Conservation (phyloP, 352 stramenopile genomes). For the Pythium chondricola region DNA sequence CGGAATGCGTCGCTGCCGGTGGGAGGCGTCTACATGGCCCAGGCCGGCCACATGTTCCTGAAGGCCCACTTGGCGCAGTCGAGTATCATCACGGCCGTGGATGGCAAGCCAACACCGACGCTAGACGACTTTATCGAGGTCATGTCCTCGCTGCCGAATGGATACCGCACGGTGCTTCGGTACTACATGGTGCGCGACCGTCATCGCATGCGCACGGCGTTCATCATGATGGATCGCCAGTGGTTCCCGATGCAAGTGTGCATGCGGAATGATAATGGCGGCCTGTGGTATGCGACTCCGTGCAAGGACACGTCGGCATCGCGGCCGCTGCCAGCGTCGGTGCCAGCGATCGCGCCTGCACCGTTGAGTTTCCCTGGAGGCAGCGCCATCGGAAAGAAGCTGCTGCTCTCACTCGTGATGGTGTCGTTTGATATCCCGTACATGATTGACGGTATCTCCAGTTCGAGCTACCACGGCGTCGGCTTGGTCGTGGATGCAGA, state of each 20-base stretch:
- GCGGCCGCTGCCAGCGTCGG: conserved; percentile 14
- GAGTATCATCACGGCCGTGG: conserved; percentile 84
- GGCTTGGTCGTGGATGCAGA: conserved; percentile 84
- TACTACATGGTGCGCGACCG: conserved; percentile 86
- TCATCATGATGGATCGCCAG: conserved; percentile 86
- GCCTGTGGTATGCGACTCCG: conserved; percentile 53
- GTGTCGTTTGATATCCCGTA: conserved; percentile 91
- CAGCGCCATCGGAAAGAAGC: conserved; percentile 59
- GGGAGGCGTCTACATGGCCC: conserved; percentile 77
- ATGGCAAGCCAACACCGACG: conserved; percentile 70
- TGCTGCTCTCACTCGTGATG: conserved; percentile 83
- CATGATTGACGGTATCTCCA: conserved; percentile 88
- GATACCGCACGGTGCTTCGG: conserved; percentile 72
- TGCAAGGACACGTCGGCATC: conserved; percentile 20
- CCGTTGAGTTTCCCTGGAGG: conserved; percentile 67
- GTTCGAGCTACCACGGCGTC: conserved; percentile 83
- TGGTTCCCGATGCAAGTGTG: conserved; percentile 88
- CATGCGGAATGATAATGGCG: conserved; percentile 63
- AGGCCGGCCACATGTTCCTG: conserved; percentile 89
- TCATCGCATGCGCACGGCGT: conserved; percentile 76
- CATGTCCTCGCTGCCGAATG: conserved; percentile 66
- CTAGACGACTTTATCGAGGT: conserved; percentile 79
- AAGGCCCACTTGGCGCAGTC: conserved; percentile 79
- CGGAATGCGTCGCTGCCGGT: conserved; percentile 75
- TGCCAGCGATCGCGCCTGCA: conserved; percentile 48